These are phyloP conservation scores for Balakata baccata DNA, from an alignment of 345 rosid species.

Conservation along the genomic window DNA sequence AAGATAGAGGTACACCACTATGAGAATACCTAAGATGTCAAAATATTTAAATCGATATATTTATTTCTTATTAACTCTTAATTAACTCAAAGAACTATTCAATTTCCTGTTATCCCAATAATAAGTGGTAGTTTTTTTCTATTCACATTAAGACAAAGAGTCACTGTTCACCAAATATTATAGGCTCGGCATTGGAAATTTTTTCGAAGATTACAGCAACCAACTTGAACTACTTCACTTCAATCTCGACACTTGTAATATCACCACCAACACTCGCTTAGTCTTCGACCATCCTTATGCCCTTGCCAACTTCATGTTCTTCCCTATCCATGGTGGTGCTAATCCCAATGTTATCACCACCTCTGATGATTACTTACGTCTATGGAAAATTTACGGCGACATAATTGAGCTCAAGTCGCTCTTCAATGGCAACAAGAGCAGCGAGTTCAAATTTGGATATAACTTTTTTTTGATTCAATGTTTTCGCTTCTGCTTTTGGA, in stretches of 20 bases:
- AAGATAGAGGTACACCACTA: no score
- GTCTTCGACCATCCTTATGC: slow-evolving; percentile 57
- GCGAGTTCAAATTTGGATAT: slow-evolving; percentile 48
- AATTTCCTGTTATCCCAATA: no score
- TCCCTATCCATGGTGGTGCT: slow-evolving; percentile 42
- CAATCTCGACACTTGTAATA: slow-evolving; percentile 30
- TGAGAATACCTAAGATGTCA: no score
- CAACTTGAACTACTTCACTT: slow-evolving; percentile 51
- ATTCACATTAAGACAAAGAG: no score
- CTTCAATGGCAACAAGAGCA: slow-evolving; percentile 39
- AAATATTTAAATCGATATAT: no score
- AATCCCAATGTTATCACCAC: slow-evolving; percentile 45
- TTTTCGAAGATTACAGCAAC: slow-evolving; percentile 48
- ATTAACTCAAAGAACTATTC: no score
- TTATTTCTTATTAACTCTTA: no score
- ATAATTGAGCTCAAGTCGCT: slow-evolving; percentile 43
- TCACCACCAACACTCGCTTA: slow-evolving; percentile 42
- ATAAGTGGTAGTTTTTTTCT: no score
- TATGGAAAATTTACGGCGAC: slow-evolving; percentile 54
- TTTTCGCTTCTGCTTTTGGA: slow-evolving; percentile 52
- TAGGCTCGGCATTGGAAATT: slow-evolving; percentile 56
- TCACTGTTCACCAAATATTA: slow-evolving; percentile 32
- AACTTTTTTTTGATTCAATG: slow-evolving; percentile 45
- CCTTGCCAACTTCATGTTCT: slow-evolving; percentile 54
- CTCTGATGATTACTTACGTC: slow-evolving; percentile 52